Evolutionary conservation across 2,329 filamentous ascomycete genomes (phyloP), one percentile per base, ranked within the genome.

Genomic region (Seiridium unicorne): DNA sequence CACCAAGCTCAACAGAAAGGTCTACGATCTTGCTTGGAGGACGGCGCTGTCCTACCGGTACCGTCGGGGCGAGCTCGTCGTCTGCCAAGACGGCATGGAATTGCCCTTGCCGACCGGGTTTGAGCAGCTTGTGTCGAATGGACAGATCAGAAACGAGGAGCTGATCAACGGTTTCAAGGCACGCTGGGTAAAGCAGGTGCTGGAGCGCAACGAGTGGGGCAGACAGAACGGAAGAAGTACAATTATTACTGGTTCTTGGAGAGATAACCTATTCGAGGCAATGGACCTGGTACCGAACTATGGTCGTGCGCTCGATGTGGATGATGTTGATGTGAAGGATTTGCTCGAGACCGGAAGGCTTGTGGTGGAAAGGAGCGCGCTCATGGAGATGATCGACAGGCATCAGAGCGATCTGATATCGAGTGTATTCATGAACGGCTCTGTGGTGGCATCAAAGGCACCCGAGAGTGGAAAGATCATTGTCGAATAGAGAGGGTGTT

Each of bases 281-380:
- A 80, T 97, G 71, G 82, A 84, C 56, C 78, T 84, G 61, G 76
- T 89, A 63, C 84, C 83, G 7, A 79, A 84, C 69, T 84, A 93
- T 63, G 92, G 90, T 26, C 84, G 87, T 59, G 89, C 89, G 7
- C 79, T 93, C 66, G 83, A 85, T 60, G 80, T 89, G 61, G 79
- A 83, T n/a, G 90, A 96, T 63, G 92, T 99, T 42, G 95, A 98
- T 76, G 92, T 99, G 63, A 99, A 98, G 84, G 91, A 98, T 74
- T 76, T 99, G 64, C 78, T 99, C 66, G 91, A 95, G 79, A 88
- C 89, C 58, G 90, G 91, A 58, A 87, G 93, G 69, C 80, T 99
- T 62, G 88, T 99, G 62, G 87, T 99, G 69, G 95, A 99, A 84
- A 86, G 90, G 73, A 78, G 80, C 47, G 94, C 94, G 42, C 81